Percentiles rank a stretch among this genome's conserved stretches.
Conservation (phyloP, 2,329 filamentous ascomycete species). For the Byssothecium circinans region DNA sequence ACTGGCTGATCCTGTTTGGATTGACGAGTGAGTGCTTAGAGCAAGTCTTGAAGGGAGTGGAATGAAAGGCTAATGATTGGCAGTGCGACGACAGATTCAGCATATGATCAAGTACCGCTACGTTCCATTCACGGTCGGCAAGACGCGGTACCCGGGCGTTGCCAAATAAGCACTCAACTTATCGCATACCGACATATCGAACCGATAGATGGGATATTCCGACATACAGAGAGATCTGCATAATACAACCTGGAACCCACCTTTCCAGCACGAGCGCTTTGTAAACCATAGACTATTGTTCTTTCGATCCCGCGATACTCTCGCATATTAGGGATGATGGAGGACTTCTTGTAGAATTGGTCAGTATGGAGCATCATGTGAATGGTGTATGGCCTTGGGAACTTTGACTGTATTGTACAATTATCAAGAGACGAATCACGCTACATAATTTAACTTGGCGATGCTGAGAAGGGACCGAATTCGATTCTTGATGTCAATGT, state of each 20-base stretch:
- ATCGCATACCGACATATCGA: not conserved
- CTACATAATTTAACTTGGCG: slow-evolving; percentile 10
- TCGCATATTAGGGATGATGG: slow-evolving; percentile 13
- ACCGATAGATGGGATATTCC: no score
- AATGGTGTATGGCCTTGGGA: not conserved
- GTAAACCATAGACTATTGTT: slow-evolving; percentile 24
- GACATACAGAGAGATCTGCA: slow-evolving; percentile 6
- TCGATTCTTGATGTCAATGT: slow-evolving; percentile 1
- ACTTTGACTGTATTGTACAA: slow-evolving; percentile 1
- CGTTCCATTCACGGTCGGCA: slow-evolving; percentile 89
- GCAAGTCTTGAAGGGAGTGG: not conserved
- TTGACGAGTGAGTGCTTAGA: slow-evolving; percentile 75
- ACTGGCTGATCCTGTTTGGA: slow-evolving; percentile 96
- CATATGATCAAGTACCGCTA: slow-evolving; percentile 99
- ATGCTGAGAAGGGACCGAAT: not conserved
- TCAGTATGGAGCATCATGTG: not conserved
- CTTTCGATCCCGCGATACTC: slow-evolving; percentile 14
- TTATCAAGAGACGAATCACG: not conserved
- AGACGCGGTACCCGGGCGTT: slow-evolving; percentile 52
- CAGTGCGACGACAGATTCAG: slow-evolving; percentile 98
- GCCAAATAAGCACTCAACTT: slow-evolving; percentile 22
- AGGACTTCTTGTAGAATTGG: not conserved
- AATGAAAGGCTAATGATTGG: slow-evolving; percentile 9
- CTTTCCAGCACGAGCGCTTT: slow-evolving; percentile 19
- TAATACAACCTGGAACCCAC: slow-evolving; percentile 15